Percentiles rank a stretch among this genome's conserved stretches.
Conservation (phyloP, 139 green algal genomes). For the Closterium sp. region DNA sequence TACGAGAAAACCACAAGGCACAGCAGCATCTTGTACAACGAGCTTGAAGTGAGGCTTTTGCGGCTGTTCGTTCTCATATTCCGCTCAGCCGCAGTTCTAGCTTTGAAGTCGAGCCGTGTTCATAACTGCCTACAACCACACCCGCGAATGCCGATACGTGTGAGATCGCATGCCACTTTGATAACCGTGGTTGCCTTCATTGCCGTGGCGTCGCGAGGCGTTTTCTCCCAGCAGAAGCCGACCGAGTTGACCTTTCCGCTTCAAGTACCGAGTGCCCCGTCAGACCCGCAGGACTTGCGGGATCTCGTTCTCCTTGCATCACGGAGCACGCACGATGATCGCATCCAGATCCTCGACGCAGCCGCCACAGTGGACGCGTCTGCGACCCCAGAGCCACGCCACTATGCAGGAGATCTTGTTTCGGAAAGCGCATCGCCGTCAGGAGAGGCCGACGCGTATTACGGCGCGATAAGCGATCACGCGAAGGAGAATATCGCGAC, state of each 20-base stretch:
- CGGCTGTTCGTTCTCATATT: neutral
- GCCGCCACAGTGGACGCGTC: neutral
- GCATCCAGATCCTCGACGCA: neutral
- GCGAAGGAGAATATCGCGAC: neutral
- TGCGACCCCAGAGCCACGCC: no score
- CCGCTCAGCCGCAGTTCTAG: neutral
- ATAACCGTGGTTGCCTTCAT: neutral
- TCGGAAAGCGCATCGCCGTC: neutral
- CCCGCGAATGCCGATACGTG: neutral
- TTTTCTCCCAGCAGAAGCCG: neutral
- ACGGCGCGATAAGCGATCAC: neutral
- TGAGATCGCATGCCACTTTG: neutral
- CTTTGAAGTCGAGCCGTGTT: neutral
- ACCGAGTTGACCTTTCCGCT: neutral
- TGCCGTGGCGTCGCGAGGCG: neutral
- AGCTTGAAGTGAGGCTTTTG: no score
- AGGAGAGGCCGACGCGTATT: neutral
- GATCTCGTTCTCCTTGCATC: neutral
- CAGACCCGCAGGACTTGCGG: neutral
- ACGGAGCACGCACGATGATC: neutral
- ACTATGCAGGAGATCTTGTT: neutral
- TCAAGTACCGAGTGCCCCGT: neutral
- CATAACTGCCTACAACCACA: neutral
- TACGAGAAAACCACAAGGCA: no score
- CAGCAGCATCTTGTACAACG: no score